These are phyloP conservation scores for Monilinia fructicola DNA, from an alignment of 2,329 filamentous ascomycete genomes.

Conservation along the genomic window DNA sequence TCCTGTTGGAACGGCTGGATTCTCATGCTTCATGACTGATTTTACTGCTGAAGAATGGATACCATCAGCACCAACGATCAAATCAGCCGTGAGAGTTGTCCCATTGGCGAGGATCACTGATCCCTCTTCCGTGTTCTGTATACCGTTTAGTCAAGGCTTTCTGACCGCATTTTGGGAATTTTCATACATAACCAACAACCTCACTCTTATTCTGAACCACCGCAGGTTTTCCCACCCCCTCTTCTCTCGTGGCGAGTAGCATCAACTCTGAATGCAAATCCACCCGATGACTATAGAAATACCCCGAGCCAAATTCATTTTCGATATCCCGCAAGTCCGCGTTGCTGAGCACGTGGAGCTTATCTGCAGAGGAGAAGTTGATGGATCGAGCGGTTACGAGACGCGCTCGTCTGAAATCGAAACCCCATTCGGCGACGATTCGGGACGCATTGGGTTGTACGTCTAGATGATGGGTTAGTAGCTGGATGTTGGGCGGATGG, in stretches of 20 bases:
- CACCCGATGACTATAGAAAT: conserved; percentile 55
- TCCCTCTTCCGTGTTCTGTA: conserved; percentile 33
- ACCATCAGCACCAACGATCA: conserved; percentile 57
- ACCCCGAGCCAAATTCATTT: conserved; percentile 42
- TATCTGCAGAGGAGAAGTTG: conserved; percentile 41
- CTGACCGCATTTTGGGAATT: no score
- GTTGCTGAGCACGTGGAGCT: conserved; percentile 26
- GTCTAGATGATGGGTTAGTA: conserved; percentile 35
- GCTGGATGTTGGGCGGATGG: neutral
- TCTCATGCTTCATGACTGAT: conserved; percentile 4
- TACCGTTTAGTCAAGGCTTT: conserved; percentile 11
- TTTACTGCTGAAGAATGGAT: conserved; percentile 38
- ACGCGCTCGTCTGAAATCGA: conserved; percentile 45
- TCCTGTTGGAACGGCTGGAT: conserved; percentile 25
- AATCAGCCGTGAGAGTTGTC: conserved; percentile 46
- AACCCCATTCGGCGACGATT: conserved; percentile 49
- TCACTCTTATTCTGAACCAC: conserved; percentile 44
- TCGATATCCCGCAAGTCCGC: conserved; percentile 26
- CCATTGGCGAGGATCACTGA: conserved; percentile 50
- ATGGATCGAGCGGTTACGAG: conserved; percentile 38
- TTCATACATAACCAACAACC: conserved; percentile 40
- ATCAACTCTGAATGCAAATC: conserved; percentile 55
- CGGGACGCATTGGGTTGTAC: conserved; percentile 61
- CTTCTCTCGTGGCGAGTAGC: conserved; percentile 44
- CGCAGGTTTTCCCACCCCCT: conserved; percentile 42